Conservation (phyloP, 2,329 filamentous ascomycete genomes). For the Talaromyces sp. region DNA sequence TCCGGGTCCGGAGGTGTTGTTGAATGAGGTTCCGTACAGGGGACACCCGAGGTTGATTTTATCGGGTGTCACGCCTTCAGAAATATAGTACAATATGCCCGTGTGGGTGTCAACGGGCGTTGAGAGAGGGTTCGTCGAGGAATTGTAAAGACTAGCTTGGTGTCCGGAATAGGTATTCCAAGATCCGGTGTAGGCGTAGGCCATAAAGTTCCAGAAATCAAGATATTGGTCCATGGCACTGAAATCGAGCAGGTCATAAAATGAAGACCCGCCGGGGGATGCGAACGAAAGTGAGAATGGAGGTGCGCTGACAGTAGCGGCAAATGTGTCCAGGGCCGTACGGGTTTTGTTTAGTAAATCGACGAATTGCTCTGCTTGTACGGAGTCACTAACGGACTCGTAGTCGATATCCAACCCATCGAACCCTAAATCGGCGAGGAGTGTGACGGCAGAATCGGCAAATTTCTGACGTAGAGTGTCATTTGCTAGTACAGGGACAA, state of each 20-base stretch:
- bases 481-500: conserved; percentile 63
- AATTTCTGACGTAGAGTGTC: conserved; percentile 61
- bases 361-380: conserved; percentile 12
- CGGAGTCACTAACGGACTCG: conserved; percentile 26
- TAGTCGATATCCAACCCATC: conserved; percentile 47
- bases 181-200: conserved; percentile 66
- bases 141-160: conserved; percentile 11
- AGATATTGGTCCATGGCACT: conserved; percentile 48
- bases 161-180: conserved; percentile 11
- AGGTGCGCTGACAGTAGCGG: conserved; percentile 4
- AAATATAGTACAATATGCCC: conserved; percentile 11
- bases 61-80: conserved; percentile 7
- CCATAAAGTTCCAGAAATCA: conserved; percentile 65
- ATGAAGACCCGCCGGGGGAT: conserved; percentile 35
- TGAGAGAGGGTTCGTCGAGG: background rate
- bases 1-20: conserved; percentile 11
- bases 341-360: conserved; percentile 9
- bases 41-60: conserved; percentile 17
- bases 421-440: conserved; percentile 77
- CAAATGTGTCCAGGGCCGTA: background rate
- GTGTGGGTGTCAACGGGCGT: conserved; percentile 5
- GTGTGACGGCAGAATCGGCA: conserved; percentile 65
- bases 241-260: conserved; percentile 48
- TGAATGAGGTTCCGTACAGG: conserved; percentile 12
- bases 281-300: conserved; percentile 28